phyloP scores from a whole-genome alignment of 257 asterid genomes.

The Solanum clarkiae region DNA sequence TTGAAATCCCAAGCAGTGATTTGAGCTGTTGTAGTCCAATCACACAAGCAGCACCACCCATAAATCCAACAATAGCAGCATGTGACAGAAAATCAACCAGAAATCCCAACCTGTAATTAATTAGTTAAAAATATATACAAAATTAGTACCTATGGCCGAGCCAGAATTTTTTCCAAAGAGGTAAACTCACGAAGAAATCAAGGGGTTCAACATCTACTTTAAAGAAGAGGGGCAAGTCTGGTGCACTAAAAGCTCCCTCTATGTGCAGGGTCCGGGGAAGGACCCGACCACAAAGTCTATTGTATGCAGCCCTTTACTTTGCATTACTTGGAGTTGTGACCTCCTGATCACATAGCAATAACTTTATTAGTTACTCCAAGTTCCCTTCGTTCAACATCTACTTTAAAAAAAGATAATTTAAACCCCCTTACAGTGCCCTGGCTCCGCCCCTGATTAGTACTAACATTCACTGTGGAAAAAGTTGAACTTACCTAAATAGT shows the following conservation, averaged over 20 bases:
- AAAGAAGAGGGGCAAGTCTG: too few relatives aligned
- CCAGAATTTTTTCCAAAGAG: not conserved
- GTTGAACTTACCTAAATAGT: slow-evolving; percentile 30
- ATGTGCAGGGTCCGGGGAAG: too few relatives aligned
- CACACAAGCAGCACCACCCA: slow-evolving; percentile 42
- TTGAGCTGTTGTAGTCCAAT: slow-evolving; percentile 38
- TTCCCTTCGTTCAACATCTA: not conserved
- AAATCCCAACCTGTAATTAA: slow-evolving; percentile 25
- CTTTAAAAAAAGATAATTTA: too few relatives aligned
- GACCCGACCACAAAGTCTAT: too few relatives aligned
- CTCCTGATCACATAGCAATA: too few relatives aligned
- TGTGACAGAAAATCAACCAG: slow-evolving; percentile 34
- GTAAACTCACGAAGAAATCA: not conserved
- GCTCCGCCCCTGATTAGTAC: too few relatives aligned
- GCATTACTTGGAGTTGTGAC: too few relatives aligned
- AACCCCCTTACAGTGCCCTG: not conserved
- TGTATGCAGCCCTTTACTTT: too few relatives aligned
- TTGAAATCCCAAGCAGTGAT: slow-evolving; percentile 22
- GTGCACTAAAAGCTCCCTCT: too few relatives aligned
- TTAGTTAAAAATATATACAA: not conserved
- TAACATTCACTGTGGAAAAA: too few relatives aligned
- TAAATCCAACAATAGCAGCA: slow-evolving; percentile 41
- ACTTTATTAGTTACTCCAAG: too few relatives aligned
- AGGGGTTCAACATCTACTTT: not conserved
- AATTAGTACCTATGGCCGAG: not conserved